Conservation (phyloP, 73 alveolate genomes). For the Stentor coeruleus region DNA sequence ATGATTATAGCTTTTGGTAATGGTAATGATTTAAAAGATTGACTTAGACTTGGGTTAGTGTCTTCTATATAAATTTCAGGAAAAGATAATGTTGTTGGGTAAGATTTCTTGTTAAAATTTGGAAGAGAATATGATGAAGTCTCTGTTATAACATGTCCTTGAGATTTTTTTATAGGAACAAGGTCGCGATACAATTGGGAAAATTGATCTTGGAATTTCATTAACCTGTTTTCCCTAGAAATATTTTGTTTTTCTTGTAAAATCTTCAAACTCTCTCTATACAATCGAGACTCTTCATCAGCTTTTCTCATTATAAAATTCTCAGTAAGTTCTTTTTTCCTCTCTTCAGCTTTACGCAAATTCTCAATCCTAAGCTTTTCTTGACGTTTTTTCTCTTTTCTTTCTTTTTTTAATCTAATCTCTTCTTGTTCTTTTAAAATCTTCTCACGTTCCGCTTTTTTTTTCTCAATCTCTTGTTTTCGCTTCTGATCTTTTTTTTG, state of each 20-base stretch:
- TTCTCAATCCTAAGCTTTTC: not conserved
- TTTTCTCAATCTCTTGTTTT: not conserved
- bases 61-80: not conserved
- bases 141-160: not conserved
- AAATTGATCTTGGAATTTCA: not conserved
- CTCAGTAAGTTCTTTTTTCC: not conserved
- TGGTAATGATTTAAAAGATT: not conserved
- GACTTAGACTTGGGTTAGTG: not conserved
- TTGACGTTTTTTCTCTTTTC: not conserved
- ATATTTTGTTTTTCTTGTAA: not conserved
- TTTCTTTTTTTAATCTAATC: not conserved
- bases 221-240: not conserved
- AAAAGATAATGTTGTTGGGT: not conserved
- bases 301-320: not conserved
- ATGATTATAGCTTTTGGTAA: not conserved
- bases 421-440: not conserved
- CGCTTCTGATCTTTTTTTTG: not conserved
- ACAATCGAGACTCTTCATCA: not conserved
- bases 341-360: not conserved
- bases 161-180: not conserved
- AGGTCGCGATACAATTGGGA: not conserved
- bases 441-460: not conserved
- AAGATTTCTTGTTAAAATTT: not conserved
- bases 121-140: not conserved
- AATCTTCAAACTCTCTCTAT: not conserved